Conservation (phyloP, 2,329 filamentous ascomycete genomes). For the Colletotrichum zoysiae region DNA sequence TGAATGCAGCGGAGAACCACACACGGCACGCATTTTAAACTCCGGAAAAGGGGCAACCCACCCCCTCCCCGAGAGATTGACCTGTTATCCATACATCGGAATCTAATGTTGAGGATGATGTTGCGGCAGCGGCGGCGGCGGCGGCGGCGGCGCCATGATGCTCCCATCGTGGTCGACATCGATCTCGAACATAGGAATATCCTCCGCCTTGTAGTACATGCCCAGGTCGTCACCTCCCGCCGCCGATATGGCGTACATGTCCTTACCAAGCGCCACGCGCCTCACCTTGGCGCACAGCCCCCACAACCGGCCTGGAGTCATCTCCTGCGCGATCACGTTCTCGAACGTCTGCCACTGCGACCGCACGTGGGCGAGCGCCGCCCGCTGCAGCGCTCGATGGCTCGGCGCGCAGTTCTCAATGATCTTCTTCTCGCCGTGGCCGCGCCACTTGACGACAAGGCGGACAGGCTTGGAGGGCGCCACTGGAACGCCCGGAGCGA, state of each 20-base stretch:
- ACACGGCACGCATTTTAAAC: not conserved
- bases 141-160: constrained; percentile 25
- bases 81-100: not conserved
- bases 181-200: constrained; percentile 37
- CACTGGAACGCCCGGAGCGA: constrained; percentile 25
- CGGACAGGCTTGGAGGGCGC: constrained; percentile 44
- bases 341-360: constrained; percentile 38
- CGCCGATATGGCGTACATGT: constrained; percentile 38
- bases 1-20: not conserved
- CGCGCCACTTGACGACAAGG: constrained; percentile 47
- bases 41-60: not conserved
- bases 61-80: not conserved
- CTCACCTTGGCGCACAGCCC: constrained; percentile 34
- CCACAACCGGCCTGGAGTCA: constrained; percentile 36
- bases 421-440: constrained; percentile 49
- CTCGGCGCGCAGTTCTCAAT: constrained; percentile 45
- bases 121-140: constrained; percentile 21
- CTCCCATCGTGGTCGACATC: constrained; percentile 35
- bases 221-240: constrained; percentile 27
- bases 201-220: constrained; percentile 39
- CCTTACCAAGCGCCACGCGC: constrained; percentile 34
- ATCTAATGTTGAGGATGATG: constrained; percentile 17
- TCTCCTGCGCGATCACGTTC: constrained; percentile 34
- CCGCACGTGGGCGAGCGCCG: constrained; percentile 32
- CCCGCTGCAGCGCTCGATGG: constrained; percentile 41